Conservation (phyloP, 106 monocot genomes). For the Dendrobium chrysotoxum region DNA sequence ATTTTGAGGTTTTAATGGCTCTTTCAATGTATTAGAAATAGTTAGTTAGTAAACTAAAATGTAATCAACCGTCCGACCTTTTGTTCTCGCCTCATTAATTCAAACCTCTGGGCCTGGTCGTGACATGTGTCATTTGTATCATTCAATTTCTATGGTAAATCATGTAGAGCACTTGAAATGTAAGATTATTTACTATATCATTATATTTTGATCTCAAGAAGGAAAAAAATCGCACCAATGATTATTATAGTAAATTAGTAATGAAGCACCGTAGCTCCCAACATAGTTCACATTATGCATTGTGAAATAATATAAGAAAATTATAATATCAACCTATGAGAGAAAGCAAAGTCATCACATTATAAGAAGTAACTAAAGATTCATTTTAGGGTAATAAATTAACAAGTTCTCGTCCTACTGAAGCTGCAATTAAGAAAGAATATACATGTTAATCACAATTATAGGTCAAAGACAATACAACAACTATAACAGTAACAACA, state of each 20-base stretch:
- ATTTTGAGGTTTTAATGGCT: too few relatives aligned
- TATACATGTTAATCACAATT: background rate
- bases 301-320: background rate
- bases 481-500: too few relatives aligned
- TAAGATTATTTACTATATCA: background rate
- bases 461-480: background rate
- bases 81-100: too few relatives aligned
- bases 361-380: background rate
- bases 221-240: background rate
- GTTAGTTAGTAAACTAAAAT: too few relatives aligned
- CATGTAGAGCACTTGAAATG: background rate
- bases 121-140: background rate
- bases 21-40: too few relatives aligned
- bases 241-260: background rate
- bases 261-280: too few relatives aligned
- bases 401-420: background rate
- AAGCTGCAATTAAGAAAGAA: background rate
- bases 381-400: background rate
- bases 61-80: too few relatives aligned
- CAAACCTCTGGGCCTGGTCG: too few relatives aligned
- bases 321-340: background rate
- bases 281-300: background rate
- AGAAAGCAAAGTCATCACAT: background rate
- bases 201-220: background rate
- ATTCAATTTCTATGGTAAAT: background rate